These are phyloP conservation scores for Fusarium sp. DNA, from an alignment of 2,329 filamentous ascomycete species.

Conservation along the genomic window DNA sequence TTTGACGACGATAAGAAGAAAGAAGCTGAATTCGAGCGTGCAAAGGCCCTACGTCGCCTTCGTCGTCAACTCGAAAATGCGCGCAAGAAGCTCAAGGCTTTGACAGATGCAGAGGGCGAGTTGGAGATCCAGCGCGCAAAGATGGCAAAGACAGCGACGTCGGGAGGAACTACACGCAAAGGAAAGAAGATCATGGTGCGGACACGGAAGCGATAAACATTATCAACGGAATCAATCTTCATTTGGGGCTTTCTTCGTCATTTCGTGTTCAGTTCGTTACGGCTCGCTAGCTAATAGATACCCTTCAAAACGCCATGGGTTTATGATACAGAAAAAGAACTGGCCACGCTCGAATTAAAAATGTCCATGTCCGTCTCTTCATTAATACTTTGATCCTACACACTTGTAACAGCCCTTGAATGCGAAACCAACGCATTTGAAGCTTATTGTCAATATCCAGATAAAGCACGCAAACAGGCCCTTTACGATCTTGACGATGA, in stretches of 20 bases:
- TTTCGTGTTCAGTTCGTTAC: constrained; percentile 38
- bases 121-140: constrained; percentile 68
- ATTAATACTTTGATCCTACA: constrained; percentile 56
- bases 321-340: constrained; percentile 39
- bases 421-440: constrained; percentile 63
- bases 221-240: constrained; percentile 3
- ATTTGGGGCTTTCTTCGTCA: background rate
- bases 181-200: constrained; percentile 72
- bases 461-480: constrained; percentile 67
- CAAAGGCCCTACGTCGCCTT: constrained; percentile 57
- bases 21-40: constrained; percentile 51
- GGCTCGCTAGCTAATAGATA: constrained; percentile 42
- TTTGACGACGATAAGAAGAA: constrained; percentile 34
- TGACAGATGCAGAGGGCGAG: constrained; percentile 65
- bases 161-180: constrained; percentile 66
- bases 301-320: constrained; percentile 40
- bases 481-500: constrained; percentile 60
- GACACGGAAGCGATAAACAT: constrained; percentile 65
- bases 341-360: constrained; percentile 6
- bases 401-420: constrained; percentile 63
- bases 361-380: background rate
- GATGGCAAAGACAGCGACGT: constrained; percentile 73
- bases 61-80: constrained; percentile 60
- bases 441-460: constrained; percentile 65
- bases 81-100: constrained; percentile 62